Base-by-base conservation (phyloP, 441 rosid genomes). In the Brassica balearica region DNA sequence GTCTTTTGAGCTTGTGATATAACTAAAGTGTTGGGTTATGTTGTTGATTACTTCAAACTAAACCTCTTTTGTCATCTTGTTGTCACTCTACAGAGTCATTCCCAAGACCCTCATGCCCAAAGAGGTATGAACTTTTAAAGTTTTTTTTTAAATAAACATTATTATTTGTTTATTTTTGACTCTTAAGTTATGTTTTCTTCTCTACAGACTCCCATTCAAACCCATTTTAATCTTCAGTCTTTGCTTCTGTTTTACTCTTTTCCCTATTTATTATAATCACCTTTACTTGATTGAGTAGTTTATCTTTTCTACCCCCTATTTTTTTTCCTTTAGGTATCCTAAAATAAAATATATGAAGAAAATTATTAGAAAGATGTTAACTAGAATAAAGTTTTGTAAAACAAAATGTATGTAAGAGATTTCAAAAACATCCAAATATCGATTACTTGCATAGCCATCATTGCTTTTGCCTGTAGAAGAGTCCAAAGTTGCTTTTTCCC, bases 21-120 rank as follows among this genome's bases (percentile, higher is more conserved):
- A 81, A 81, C 82, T 71, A 51, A 66, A 80, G 76, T 65, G 69
- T 71, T 43, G 84, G 74, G 77, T 73, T 79, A 55, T 76, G 51
- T 67, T 78, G 20, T 72, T 68, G 32, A 67, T 68, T 61, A 80
- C 69, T 71, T 73, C 77, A 85, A 69, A 80, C 53, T 76, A 68
- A 76, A 84, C 77, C 84, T 80, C 65, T 80, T 69, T 90, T 89
- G 93, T 86, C 92, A 85, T 86, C 81, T 88, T 91, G 76, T 76
- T 91, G 88, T 90, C 87, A 86, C 82, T 82, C 83, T 84, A 89
- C 92, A 96, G 99, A 86, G 91, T 96, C 79, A 94, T 96, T 90
- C 99, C 98, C 91, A 94, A 92, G 96, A 96, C 97, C 84, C 97
- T 96, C 91, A 94, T 93, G 99, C 99, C 97, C 86, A 97, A 93